phyloP scores from a whole-genome alignment of 2,329 filamentous ascomycete species.

The Pezicula carpinea region DNA sequence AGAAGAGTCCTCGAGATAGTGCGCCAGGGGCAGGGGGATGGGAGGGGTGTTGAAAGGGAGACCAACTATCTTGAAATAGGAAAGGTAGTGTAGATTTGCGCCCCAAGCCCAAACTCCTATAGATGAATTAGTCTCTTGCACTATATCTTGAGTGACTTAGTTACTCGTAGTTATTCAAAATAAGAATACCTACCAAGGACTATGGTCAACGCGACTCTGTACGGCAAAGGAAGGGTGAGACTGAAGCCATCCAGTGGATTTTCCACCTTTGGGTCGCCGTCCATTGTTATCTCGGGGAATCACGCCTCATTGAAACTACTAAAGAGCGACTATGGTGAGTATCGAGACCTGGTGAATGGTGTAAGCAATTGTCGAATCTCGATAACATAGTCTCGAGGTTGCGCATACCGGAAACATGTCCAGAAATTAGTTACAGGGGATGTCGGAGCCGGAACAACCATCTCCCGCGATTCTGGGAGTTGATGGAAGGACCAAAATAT shows the following conservation, averaged over 20 bases:
- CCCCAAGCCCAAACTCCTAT: constrained; percentile 94
- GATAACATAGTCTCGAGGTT: too few species aligned
- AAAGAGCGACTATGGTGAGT: constrained; percentile 24
- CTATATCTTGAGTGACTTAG: constrained; percentile 9
- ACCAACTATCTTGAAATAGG: constrained; percentile 67
- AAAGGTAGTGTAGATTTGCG: constrained; percentile 83
- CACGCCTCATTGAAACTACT: constrained; percentile 22
- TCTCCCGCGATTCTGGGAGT: too few species aligned
- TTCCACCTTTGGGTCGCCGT: constrained; percentile 69
- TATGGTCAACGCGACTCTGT: constrained; percentile 79
- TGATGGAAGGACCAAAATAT: too few species aligned
- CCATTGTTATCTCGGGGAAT: constrained; percentile 45
- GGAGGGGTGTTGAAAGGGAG: constrained; percentile 2
- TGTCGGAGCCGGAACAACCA: too few species aligned
- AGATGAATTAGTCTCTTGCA: not conserved
- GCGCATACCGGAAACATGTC: too few species aligned
- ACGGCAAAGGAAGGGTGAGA: constrained; percentile 81
- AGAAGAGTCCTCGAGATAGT: constrained; percentile 12
- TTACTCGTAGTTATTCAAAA: constrained; percentile 3
- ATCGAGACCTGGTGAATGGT: too few species aligned
- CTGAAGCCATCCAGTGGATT: constrained; percentile 78
- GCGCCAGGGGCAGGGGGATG: not conserved
- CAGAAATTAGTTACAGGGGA: too few species aligned
- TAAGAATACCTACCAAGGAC: constrained; percentile 62
- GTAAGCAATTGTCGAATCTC: too few species aligned